phyloP scores from a whole-genome alignment of 2,329 filamentous ascomycete species.

The Nemania abortiva region DNA sequence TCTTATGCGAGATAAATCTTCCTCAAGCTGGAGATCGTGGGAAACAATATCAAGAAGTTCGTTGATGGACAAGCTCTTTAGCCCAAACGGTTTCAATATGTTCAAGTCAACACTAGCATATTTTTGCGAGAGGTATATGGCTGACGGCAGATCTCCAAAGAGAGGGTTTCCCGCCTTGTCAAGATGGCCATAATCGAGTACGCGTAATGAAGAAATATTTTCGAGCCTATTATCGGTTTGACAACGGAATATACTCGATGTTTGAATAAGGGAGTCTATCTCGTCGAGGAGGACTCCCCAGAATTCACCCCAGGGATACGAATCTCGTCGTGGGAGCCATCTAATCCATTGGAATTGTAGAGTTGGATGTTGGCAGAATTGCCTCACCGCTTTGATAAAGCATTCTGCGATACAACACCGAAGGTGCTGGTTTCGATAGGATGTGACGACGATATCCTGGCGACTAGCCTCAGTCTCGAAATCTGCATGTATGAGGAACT shows the following conservation, averaged over 20 bases:
- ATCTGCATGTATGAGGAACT: conserved; percentile 63
- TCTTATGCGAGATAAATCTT: not conserved
- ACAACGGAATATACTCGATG: too few species aligned
- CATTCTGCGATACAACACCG: conserved; percentile 51
- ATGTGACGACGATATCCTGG: conserved; percentile 56
- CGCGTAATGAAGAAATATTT: too few species aligned
- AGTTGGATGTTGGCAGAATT: conserved; percentile 55
- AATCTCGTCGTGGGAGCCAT: conserved; percentile 54
- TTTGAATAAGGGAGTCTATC: too few species aligned
- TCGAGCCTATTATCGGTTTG: too few species aligned
- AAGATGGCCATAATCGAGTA: too few species aligned
- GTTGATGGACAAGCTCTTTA: not conserved
- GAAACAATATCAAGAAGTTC: not conserved
- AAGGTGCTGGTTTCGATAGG: conserved; percentile 56
- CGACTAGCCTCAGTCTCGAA: conserved; percentile 62
- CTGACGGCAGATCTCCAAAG: too few species aligned
- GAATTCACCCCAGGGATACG: too few species aligned
- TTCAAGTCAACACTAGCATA: conserved; percentile 21
- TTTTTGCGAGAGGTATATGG: not conserved
- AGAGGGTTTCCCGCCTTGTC: too few species aligned
- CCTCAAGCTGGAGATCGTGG: not conserved
- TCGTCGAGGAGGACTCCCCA: too few species aligned
- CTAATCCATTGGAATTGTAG: conserved; percentile 60
- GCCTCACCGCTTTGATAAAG: conserved; percentile 55
- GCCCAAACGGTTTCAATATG: conserved; percentile 15